Conservation (phyloP, 2,329 filamentous ascomycete species). For the Neonectria coccinea region DNA sequence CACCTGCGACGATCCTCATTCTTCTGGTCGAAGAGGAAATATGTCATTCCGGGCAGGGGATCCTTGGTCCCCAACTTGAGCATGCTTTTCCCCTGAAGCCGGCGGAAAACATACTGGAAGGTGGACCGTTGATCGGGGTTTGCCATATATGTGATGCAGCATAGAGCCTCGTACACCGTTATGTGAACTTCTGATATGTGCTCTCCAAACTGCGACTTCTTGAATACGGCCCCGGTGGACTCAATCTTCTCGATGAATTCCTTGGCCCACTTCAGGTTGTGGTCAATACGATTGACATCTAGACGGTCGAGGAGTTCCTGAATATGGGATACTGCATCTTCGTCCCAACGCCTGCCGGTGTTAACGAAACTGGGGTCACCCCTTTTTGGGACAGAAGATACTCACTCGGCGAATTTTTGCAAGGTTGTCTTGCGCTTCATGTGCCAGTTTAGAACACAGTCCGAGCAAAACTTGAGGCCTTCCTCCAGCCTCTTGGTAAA, state of each 20-base stretch:
- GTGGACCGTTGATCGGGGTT: conserved; percentile 62
- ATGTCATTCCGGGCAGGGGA: conserved; percentile 84
- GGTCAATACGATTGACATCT: conserved; percentile 71
- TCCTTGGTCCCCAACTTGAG: conserved; percentile 78
- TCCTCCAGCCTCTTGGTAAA: conserved; percentile 69
- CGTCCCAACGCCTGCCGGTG: conserved; percentile 56
- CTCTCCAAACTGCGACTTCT: conserved; percentile 59
- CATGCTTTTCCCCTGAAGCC: conserved; percentile 78
- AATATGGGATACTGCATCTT: conserved; percentile 64
- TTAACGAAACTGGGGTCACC: conserved; percentile 36
- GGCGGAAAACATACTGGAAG: conserved; percentile 86
- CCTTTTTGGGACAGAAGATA: conserved; percentile 13
- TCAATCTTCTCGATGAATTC: conserved; percentile 66
- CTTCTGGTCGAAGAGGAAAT: conserved; percentile 76
- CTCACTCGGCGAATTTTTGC: conserved; percentile 71
- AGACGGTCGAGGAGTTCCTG: conserved; percentile 67
- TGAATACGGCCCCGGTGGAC: conserved; percentile 59
- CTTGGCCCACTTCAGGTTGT: conserved; percentile 68
- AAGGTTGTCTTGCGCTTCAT: conserved; percentile 73
- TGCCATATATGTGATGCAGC: conserved; percentile 81
- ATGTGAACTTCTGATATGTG: conserved; percentile 73
- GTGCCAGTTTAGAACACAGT: conserved; percentile 81
- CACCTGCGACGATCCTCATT: conserved; percentile 67
- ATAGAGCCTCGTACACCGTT: conserved; percentile 88
- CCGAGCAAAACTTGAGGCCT: conserved; percentile 73